Evolutionary conservation across 2,329 filamentous ascomycete genomes (phyloP), one percentile per base, ranked within the genome.

Genomic region (Penicillium rolfsii): DNA sequence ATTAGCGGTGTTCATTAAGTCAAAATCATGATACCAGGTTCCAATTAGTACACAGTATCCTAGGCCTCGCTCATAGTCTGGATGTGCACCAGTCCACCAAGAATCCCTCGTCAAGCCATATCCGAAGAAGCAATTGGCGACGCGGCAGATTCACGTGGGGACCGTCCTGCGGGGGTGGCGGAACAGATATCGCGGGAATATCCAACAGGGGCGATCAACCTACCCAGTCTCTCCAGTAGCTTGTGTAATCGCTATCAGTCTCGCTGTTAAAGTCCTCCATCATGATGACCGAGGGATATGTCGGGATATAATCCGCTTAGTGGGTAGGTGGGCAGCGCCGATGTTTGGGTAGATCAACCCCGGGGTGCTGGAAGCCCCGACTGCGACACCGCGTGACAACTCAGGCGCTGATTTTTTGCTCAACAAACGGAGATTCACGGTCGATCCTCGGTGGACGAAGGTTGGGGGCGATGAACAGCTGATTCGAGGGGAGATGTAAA

Each of bases 171-270:
- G 41, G 57, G 60, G 60, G 45, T 48, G 7, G 49, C 50, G 57
- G 52, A 45, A 49, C 46, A 38, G 19, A 33, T 22, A 54, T 43
- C 24, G 36, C 28, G 55, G 55, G 55, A 59, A 55, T 26, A 61
- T 52, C 57, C 57, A 63, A 53, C 48, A 43, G 54, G 63, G 64
- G 64, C 19, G 19, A 62, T 45, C 5, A 41, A 88, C 91, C 82
- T 83, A 98, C 95, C 95, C 95, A 99, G 81, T 99, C 95, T 77
- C 94, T 85, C 95, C 95, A 99, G 79, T 98, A 99, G 80, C 93
- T 98, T 52, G 95, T 97, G 77, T 98, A 99, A 81, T 99, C 95
- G 79, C 93, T 97, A 76, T 99, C 95, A 12, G 93, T 96, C 79
- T 99, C 95, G 75, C 93, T 97, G 68, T 92, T 93, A 79, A 95